Evolutionary conservation across 2,329 filamentous ascomycete species (phyloP).

Genomic region (Colletotrichum horii): DNA sequence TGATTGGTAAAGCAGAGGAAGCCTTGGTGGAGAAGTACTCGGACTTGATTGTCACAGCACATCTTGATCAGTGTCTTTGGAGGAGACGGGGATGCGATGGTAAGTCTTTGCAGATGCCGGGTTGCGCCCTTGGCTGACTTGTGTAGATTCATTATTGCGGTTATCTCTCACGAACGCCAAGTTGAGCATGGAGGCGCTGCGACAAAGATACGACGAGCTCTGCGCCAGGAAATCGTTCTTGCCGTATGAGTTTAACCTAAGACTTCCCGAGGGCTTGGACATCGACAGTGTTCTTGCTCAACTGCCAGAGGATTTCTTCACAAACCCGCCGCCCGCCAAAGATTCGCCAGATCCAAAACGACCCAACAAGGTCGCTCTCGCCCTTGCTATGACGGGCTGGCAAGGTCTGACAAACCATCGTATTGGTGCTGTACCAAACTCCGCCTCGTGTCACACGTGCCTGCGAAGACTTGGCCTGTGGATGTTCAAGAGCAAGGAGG

Average conservation of each 20-base stretch:
- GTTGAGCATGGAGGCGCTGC: slow-evolving; percentile 61
- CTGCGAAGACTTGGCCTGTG: slow-evolving; percentile 89
- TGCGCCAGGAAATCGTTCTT: slow-evolving; percentile 58
- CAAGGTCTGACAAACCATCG: slow-evolving; percentile 64
- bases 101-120: slow-evolving; percentile 37
- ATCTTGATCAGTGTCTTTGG: slow-evolving; percentile 87
- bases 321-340: slow-evolving; percentile 38
- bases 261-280: slow-evolving; percentile 57
- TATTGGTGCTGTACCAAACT: slow-evolving; percentile 68
- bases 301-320: slow-evolving; percentile 62
- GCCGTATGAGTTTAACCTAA: slow-evolving; percentile 67
- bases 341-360: slow-evolving; percentile 14
- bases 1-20: slow-evolving; percentile 46
- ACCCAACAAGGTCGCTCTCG: slow-evolving; percentile 67
- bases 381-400: slow-evolving; percentile 78
- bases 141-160: slow-evolving; percentile 62
- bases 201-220: slow-evolving; percentile 69
- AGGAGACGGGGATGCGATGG: slow-evolving; percentile 85
- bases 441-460: slow-evolving; percentile 83
- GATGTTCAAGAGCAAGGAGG: slow-evolving; percentile 85
- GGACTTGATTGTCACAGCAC: slow-evolving; percentile 74
- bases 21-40: slow-evolving; percentile 79
- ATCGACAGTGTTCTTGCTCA: slow-evolving; percentile 54
- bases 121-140: slow-evolving; percentile 7
- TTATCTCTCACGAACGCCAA: slow-evolving; percentile 68